These are phyloP conservation scores for Kwoniella newhampshirensis DNA, from an alignment of 768 basidiomycete genomes.

Conservation along the genomic window DNA sequence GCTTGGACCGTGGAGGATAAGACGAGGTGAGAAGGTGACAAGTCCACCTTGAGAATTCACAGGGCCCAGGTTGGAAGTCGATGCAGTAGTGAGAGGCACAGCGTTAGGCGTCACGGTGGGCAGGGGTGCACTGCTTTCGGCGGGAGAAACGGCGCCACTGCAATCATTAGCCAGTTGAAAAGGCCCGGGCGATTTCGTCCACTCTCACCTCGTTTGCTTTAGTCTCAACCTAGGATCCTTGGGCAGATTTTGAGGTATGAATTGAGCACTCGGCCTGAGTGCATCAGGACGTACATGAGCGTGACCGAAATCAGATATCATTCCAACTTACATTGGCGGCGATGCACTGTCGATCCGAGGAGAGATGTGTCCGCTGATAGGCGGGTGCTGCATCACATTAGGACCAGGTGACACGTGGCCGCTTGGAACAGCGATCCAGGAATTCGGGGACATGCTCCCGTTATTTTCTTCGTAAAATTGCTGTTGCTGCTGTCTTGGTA, in stretches of 20 bases:
- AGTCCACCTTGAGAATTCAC: constrained; percentile 26
- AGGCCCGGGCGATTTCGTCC: too few relatives aligned
- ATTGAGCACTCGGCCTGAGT: too few relatives aligned
- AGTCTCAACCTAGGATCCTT: too few relatives aligned
- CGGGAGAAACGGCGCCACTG: too few relatives aligned
- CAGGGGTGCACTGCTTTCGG: neutral
- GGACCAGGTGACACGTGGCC: neutral
- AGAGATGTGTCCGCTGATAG: neutral
- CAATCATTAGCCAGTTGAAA: too few relatives aligned
- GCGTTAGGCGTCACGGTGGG: neutral
- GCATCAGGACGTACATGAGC: too few relatives aligned
- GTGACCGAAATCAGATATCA: too few relatives aligned
- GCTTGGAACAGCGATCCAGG: neutral
- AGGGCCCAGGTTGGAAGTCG: neutral
- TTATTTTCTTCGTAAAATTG: neutral
- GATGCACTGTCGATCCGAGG: neutral
- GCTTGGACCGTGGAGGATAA: constrained; percentile 29
- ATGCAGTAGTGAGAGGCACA: neutral
- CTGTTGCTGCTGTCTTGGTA: neutral
- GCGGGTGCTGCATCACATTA: neutral
- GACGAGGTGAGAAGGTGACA: constrained; percentile 39
- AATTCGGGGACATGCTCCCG: neutral
- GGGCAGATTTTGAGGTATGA: too few relatives aligned
- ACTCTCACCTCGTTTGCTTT: too few relatives aligned
- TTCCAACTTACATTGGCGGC: neutral